Base-by-base conservation (phyloP, 345 rosid species). In the Mallotus nudiflorus region DNA sequence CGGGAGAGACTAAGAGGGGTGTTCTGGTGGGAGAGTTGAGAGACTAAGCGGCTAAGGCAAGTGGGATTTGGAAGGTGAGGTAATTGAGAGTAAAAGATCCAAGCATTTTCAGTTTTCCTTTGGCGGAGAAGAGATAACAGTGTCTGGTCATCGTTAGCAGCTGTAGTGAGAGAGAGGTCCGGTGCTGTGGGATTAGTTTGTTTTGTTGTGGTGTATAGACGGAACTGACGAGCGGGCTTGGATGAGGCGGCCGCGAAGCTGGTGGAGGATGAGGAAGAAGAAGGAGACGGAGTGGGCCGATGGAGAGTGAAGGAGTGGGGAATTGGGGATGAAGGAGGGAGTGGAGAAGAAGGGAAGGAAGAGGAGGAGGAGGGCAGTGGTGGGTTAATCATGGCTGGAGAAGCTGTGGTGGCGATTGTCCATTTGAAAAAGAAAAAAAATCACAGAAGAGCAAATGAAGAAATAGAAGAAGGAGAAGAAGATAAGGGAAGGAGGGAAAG, bases 31-130 rank as follows among this genome's bases (percentile, higher is more conserved):
- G 98, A 85, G 42, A 94, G 85, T 56, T 94, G 98, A 20, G 97
- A 85, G 37, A 94, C 87, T 56, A 94, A 84, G 75, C 98, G 96
- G 88, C 96, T 89, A 45, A 94, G 93, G 72, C 97, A 91, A 73
- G 94, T 85, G 58, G 97, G 83, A 39, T 80, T 86, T 1, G 98
- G 96, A 25, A 94, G 91, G 67, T 74, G 84, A 65, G 86, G 24
- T 57, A 80, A 83, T 56, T 84, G 90, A 5, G 82, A 69, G 75
- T 94, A 94, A n/a, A 73, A 59, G 33, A 60, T 67, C 98, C 98
- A 94, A 19, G 98, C 98, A 52, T 86, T 91, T 13, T 88, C 91
- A 27, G 97, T 94, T 77, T 63, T 82, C 49, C 95, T 59, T 55
- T 81, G 89, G 37, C 95, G 95, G 54, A 94, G 98, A 71, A 91